A percentile compares a stretch with the other conserved stretches of the same genome.
Evolutionary conservation across 2,329 filamentous ascomycete species (phyloP).

Genomic region (Juglanconis oblonga): DNA sequence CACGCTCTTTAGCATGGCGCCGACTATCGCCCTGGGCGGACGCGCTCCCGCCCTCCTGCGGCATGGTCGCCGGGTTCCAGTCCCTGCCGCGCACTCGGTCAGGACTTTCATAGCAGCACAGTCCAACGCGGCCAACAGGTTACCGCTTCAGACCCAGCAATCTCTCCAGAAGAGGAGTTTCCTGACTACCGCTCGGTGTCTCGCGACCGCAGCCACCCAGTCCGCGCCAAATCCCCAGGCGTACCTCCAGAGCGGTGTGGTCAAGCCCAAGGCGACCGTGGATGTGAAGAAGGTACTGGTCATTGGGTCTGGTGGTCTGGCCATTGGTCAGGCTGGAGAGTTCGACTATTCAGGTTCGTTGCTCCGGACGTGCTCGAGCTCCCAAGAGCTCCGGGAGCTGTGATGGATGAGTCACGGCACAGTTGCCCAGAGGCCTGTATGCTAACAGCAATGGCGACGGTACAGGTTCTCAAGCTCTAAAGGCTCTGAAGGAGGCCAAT

Average conservation of each 20-base stretch:
- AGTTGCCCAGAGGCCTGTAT: constrained; percentile 9
- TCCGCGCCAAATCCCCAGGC: constrained; percentile 78
- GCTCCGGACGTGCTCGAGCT: not conserved
- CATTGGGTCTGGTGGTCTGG: constrained; percentile 91
- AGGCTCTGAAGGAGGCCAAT: constrained; percentile 93
- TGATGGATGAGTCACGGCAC: constrained; percentile 26
- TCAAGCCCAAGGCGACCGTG: constrained; percentile 75
- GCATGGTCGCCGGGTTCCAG: constrained; percentile 49
- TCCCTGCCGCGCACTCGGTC: constrained; percentile 41
- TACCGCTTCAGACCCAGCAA: constrained; percentile 31
- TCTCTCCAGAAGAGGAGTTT: constrained; percentile 46
- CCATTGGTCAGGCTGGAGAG: constrained; percentile 96
- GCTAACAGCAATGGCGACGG: constrained; percentile 14
- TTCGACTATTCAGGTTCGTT: constrained; percentile 94
- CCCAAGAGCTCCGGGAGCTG: constrained; percentile 9
- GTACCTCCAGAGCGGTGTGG: constrained; percentile 83
- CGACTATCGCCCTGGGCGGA: constrained; percentile 46
- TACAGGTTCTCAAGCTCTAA: constrained; percentile 88
- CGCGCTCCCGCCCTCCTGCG: constrained; percentile 57
- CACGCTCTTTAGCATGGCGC: constrained; percentile 37
- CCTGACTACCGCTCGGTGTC: constrained; percentile 42
- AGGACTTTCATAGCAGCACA: constrained; percentile 40
- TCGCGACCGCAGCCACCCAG: constrained; percentile 49
- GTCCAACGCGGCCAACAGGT: constrained; percentile 31
- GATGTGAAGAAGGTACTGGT: constrained; percentile 97